Evolutionary conservation across 768 basidiomycete species (phyloP), one percentile per base, ranked within the genome.

Genomic region (Suillus brevipes): DNA sequence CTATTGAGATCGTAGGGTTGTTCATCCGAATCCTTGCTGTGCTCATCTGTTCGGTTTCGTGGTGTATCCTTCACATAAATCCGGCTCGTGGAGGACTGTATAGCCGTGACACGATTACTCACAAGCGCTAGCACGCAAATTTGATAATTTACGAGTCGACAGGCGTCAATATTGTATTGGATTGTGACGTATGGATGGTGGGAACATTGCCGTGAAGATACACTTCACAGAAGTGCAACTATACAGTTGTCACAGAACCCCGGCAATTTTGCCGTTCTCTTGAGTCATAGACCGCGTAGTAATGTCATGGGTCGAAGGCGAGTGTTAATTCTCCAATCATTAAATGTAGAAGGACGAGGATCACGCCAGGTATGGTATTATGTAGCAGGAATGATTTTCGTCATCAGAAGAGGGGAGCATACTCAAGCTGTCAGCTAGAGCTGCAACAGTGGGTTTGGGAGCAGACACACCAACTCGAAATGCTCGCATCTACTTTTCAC

Each of bases 381-480:
- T 36, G 34, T 37, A 28, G 9, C 9, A 28, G 37, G 16, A 28
- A 40, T 40, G 4, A 40, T 38, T 28, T 57, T 16, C 23, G 5
- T 14, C 4, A 36, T 38, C 37, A 23, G 37, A 16, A n/a, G n/a
- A 37, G 20, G 4, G 38, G 37, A 58, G 57, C 3, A 40, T 23
- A 40, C 23, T 58, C 57, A 6, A 6, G 25, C 25, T 28, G 38
- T 58, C 9, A 58, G 57, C 57, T 38, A 40, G 25, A 40, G 57
- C 25, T 58, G 38, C 57, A 40, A 28, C 9, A 28, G 57, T 25
- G 14, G 37, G 25, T 58, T 25, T 40, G 18, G 9, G 38, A 57
- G 25, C 57, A 20, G 38, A 59, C 58, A 59, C 58, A 58, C 57
- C 57, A 18, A 40, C 38, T 59, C 6, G 10, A 18, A 59, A 18